Conservation (phyloP, 2,329 filamentous ascomycete species). For the Chaetomiaceae sp. region DNA sequence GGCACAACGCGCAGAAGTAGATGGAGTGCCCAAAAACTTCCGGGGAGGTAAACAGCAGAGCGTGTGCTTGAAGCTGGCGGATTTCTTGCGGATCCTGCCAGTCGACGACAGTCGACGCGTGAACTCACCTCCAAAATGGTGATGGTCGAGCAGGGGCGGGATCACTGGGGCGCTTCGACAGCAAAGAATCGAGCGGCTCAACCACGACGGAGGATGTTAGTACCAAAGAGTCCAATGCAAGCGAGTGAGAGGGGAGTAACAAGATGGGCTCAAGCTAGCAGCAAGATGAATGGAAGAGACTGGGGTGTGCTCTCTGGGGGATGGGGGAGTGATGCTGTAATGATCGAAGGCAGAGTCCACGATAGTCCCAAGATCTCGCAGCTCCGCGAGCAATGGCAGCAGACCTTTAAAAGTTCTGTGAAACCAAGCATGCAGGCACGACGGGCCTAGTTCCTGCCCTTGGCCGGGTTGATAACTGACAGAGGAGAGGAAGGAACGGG, state of each 20-base stretch:
- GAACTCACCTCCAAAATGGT: conserved; percentile 23
- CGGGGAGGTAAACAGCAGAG: not conserved
- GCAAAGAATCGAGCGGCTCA: conserved; percentile 28
- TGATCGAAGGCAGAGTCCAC: conserved; percentile 25
- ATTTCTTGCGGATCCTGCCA: not conserved
- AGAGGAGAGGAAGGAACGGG: not conserved
- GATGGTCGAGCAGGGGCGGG: conserved; percentile 1
- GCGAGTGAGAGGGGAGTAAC: conserved; percentile 45
- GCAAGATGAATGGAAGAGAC: conserved; percentile 49
- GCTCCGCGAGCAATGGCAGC: conserved; percentile 4
- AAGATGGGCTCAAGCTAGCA: conserved; percentile 56
- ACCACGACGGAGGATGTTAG: conserved; percentile 36
- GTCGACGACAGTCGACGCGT: not conserved
- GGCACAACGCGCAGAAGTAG: not conserved
- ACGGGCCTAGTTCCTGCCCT: not conserved
- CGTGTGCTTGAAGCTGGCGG: not conserved
- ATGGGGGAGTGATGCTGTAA: conserved; percentile 40
- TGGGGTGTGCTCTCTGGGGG: conserved; percentile 34
- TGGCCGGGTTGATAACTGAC: not conserved
- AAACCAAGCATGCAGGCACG: not conserved
- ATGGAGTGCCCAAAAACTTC: not conserved
- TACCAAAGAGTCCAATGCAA: conserved; percentile 52
- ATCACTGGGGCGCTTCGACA: conserved; percentile 13
- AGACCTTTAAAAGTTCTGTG: conserved; percentile 7
- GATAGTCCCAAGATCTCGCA: conserved; percentile 10